Evolutionary conservation across 2,329 filamentous ascomycete genomes (phyloP), one percentile per base, ranked within the genome.

Genomic region (Aspergillus niger): DNA sequence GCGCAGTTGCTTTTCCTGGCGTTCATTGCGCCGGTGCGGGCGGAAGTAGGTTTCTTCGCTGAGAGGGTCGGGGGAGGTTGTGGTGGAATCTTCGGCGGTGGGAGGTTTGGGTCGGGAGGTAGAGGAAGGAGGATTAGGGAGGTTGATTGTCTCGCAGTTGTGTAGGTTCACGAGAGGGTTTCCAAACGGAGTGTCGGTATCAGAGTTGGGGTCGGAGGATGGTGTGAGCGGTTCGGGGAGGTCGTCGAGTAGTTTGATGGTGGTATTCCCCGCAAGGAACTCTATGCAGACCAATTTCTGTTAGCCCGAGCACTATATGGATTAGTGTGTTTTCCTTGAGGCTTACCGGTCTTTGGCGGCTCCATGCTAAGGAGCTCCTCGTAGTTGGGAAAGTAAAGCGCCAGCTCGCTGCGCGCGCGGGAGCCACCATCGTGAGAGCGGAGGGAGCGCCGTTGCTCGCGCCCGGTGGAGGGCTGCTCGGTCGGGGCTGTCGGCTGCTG

Each of bases 361-460:
- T 91, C 89, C 72, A 96, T 91, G 63, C 91, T 92, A 78, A 98
- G 92, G 67, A 97, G 86, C 74, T 96, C 91, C 77, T 97, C 93
- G 76, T 97, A 98, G 71, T 96, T 93, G 55, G 91, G 88, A 72
- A 98, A 97, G 78, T 97, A 98, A 51, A 87, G 85, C 39, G 92
- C 89, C 63, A 98, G 83, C 72, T 97, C 93, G 77, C 92, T 97
- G 82, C 96, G 97, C 78, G 92, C 89, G 68, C 91, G 85, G 55
- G 89, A 89, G 10, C 89, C 90, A 70, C 85, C 85, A 73, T 96
- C 92, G 70, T 96, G 91, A 55, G 92, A 96, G 64, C 94, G 86
- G 74, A 97, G 81, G 73, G 92, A 94, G 70, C 93, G 81, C 74
- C 86, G 89, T 67, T 91, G 88, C 39, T 67, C 62, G 20, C 50